Percentiles rank a stretch among this genome's conserved stretches.
These are phyloP conservation scores for Clathrus columnatus DNA, from an alignment of 768 basidiomycete genomes.

Conservation along the genomic window DNA sequence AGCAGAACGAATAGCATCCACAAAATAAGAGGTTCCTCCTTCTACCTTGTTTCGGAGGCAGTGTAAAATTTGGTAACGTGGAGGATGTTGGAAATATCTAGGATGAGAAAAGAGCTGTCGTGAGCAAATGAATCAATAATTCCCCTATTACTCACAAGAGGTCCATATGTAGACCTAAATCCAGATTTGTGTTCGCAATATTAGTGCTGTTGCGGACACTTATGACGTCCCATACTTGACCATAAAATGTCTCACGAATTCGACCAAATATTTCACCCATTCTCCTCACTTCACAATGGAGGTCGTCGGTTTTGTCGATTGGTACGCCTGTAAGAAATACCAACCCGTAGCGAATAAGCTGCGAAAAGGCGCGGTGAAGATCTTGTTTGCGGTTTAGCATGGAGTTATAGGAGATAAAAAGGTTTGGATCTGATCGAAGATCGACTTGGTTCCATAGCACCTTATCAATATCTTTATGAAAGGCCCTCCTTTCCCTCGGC, in stretches of 20 bases:
- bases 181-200: constrained; percentile 89
- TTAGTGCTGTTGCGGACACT: constrained; percentile 68
- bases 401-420: constrained; percentile 53
- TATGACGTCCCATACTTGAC: constrained; percentile 80
- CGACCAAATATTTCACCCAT: constrained; percentile 66
- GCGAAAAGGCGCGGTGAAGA: constrained; percentile 52
- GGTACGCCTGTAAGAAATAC: constrained; percentile 69
- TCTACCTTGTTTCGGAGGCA: constrained; percentile 76
- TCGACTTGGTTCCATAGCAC: constrained; percentile 38
- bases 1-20: constrained; percentile 69
- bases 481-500: constrained; percentile 25
- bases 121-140: background rate
- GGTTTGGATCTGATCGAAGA: constrained; percentile 29
- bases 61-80: constrained; percentile 87
- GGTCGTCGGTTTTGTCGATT: constrained; percentile 45
- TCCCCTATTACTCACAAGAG: constrained; percentile 50
- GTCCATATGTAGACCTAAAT: constrained; percentile 89
- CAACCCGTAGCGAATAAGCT: constrained; percentile 64
- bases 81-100: constrained; percentile 88
- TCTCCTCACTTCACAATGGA: constrained; percentile 55
- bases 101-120: background rate
- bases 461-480: constrained; percentile 36
- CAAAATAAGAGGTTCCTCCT: constrained; percentile 82
- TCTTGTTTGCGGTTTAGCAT: constrained; percentile 24
- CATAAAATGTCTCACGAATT: constrained; percentile 84